These are phyloP conservation scores for Aspergillus campestris DNA, from an alignment of 495 filamentous ascomycete genomes.

Conservation along the genomic window DNA sequence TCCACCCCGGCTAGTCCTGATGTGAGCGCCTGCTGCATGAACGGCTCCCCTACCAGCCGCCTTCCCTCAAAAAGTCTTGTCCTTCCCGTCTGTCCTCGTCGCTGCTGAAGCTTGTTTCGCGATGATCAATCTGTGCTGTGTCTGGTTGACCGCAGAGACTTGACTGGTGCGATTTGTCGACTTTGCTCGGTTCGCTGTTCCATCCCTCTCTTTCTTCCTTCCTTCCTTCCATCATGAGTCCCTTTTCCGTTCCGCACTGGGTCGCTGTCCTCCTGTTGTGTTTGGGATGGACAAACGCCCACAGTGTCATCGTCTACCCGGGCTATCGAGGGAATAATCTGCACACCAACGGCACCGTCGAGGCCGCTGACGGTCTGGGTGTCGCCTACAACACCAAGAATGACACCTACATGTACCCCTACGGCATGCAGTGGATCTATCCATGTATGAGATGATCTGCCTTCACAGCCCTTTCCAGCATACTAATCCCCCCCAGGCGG, in stretches of 20 bases:
- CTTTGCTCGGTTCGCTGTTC: slow-evolving; percentile 5
- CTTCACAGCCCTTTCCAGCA: neutral
- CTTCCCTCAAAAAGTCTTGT: slow-evolving; percentile 32
- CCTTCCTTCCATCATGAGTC: slow-evolving; percentile 15
- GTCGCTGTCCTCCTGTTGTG: slow-evolving; percentile 41
- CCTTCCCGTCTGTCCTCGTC: slow-evolving; percentile 17
- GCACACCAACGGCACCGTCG: slow-evolving; percentile 57
- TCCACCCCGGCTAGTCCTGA: slow-evolving; percentile 9
- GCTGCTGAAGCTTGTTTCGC: slow-evolving; percentile 20
- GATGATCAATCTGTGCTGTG: slow-evolving; percentile 9
- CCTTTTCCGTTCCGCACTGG: slow-evolving; percentile 39
- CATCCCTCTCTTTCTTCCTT: slow-evolving; percentile 8
- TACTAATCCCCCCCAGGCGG: slow-evolving; percentile 52
- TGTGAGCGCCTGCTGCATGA: slow-evolving; percentile 7
- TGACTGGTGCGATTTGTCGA: neutral
- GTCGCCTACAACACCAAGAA: slow-evolving; percentile 33
- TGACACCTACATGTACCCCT: slow-evolving; percentile 52
- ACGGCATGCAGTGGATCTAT: slow-evolving; percentile 97
- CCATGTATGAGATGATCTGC: slow-evolving; percentile 63
- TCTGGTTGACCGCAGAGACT: neutral
- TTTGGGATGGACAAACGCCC: slow-evolving; percentile 53
- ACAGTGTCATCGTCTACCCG: slow-evolving; percentile 87
- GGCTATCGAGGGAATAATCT: slow-evolving; percentile 94
- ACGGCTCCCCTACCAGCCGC: slow-evolving; percentile 5
- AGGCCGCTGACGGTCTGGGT: slow-evolving; percentile 35